phyloP scores from a whole-genome alignment of 352 stramenopile species.

The Phytophthora agathidicida region DNA sequence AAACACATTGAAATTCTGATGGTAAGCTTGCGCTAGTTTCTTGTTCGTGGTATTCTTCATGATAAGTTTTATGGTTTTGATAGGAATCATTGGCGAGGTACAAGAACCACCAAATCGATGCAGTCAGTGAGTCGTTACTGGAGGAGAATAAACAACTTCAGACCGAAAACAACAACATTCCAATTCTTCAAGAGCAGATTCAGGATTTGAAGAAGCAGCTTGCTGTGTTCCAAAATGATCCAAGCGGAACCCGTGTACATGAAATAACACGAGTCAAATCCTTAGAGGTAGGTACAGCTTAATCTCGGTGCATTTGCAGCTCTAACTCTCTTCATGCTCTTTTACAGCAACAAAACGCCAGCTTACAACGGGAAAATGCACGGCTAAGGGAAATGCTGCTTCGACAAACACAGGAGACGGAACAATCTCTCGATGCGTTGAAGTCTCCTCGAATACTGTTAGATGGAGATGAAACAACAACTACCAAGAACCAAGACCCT shows the following conservation, averaged over 20 bases:
- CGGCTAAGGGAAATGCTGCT: constrained; percentile 51
- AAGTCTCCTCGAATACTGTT: constrained; percentile 16
- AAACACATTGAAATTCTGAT: constrained; percentile 86
- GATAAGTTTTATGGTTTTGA: neutral
- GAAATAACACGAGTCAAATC: constrained; percentile 45
- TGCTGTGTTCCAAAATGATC: constrained; percentile 6
- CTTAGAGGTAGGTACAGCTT: constrained; percentile 43
- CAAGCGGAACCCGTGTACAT: neutral
- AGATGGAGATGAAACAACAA: neutral
- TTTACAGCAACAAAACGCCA: constrained; percentile 49
- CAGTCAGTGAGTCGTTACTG: constrained; percentile 52
- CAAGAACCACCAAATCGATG: constrained; percentile 59
- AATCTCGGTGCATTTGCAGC: neutral
- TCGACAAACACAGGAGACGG: constrained; percentile 23
- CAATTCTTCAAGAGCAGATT: constrained; percentile 77
- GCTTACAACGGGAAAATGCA: constrained; percentile 53
- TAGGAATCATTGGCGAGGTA: constrained; percentile 64
- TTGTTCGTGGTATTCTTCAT: neutral
- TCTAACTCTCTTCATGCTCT: neutral
- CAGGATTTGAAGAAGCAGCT: constrained; percentile 67
- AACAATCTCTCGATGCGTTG: constrained; percentile 24
- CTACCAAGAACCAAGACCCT: constrained; percentile 19
- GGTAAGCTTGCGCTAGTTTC: constrained; percentile 29
- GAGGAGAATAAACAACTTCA: constrained; percentile 71
- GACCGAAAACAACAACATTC: constrained; percentile 89